Evolutionary conservation across 2,329 filamentous ascomycete species (phyloP).

Genomic region (Colletotrichum limetticola): DNA sequence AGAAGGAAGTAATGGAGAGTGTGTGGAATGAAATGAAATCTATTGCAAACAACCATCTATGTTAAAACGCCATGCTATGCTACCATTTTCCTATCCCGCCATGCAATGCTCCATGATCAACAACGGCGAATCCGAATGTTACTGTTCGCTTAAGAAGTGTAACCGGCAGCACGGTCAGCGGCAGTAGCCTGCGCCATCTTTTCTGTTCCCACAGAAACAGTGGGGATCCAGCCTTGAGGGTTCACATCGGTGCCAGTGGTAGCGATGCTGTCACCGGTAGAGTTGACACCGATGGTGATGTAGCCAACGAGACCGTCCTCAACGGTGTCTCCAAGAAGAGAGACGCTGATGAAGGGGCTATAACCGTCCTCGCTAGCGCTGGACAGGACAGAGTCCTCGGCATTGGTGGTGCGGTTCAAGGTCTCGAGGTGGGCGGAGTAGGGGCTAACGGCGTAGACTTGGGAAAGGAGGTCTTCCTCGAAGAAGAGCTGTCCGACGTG

Average conservation of each 20-base stretch:
- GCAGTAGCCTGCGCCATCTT: constrained; percentile 15
- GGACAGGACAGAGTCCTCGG: constrained; percentile 54
- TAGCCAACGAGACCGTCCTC: constrained; percentile 57
- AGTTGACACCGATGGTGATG: constrained; percentile 55
- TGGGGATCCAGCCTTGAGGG: not conserved
- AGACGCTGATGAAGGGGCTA: constrained; percentile 63
- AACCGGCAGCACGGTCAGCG: constrained; percentile 9
- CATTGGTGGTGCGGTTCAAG: constrained; percentile 11
- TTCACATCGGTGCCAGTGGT: not conserved
- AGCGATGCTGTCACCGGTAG: not conserved
- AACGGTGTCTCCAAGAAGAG: constrained; percentile 58
- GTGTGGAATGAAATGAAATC: not conserved
- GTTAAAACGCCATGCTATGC: not conserved
- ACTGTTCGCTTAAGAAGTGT: constrained; percentile 2
- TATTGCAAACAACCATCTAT: not conserved
- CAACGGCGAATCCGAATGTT: not conserved
- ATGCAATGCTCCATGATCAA: not conserved
- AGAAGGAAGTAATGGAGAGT: not conserved
- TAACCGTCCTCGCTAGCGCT: constrained; percentile 53
- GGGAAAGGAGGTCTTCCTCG: constrained; percentile 5
- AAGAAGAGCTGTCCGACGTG: constrained; percentile 23
- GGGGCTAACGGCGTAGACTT: constrained; percentile 1
- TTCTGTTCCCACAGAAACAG: constrained; percentile 5
- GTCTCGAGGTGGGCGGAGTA: constrained; percentile 12
- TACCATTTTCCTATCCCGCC: not conserved